Conservation (phyloP, 306 rosid species). For the Vigna hirtella region DNA sequence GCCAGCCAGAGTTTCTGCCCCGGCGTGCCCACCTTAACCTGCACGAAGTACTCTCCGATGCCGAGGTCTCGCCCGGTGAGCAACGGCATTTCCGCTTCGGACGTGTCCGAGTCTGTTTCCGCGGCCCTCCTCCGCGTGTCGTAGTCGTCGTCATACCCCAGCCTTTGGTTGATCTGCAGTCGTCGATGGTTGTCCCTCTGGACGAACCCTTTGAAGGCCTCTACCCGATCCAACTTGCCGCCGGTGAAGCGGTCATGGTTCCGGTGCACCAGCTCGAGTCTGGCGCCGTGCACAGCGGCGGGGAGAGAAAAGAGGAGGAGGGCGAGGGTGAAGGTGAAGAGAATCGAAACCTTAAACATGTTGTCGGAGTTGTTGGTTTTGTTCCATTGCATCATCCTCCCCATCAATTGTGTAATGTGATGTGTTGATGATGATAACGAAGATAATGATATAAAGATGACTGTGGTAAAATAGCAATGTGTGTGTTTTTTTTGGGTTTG, state of each 20-base stretch:
- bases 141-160: not conserved
- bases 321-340: slow-evolving; percentile 30
- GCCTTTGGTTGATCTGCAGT: slow-evolving; percentile 34
- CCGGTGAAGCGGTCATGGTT: slow-evolving; percentile 40
- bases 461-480: not conserved
- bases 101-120: not conserved
- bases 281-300: slow-evolving; percentile 10
- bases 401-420: slow-evolving; percentile 1
- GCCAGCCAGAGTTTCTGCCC: slow-evolving; percentile 59
- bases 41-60: slow-evolving; percentile 66
- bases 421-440: not conserved
- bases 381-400: slow-evolving; percentile 40
- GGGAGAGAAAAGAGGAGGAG: slow-evolving; percentile 44
- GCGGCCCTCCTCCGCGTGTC: slow-evolving; percentile 21
- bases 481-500: not conserved
- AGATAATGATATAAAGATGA: too few relatives aligned
- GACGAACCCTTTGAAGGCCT: slow-evolving; percentile 47
- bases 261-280: slow-evolving; percentile 62
- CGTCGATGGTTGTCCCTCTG: slow-evolving; percentile 49
- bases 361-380: not conserved
- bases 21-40: slow-evolving; percentile 72
- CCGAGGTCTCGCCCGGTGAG: slow-evolving; percentile 62
- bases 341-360: not conserved
- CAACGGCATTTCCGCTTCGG: slow-evolving; percentile 51
- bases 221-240: not conserved